Evolutionary conservation across 163 green algal genomes (phyloP).

Genomic region (Volvox carteri): DNA sequence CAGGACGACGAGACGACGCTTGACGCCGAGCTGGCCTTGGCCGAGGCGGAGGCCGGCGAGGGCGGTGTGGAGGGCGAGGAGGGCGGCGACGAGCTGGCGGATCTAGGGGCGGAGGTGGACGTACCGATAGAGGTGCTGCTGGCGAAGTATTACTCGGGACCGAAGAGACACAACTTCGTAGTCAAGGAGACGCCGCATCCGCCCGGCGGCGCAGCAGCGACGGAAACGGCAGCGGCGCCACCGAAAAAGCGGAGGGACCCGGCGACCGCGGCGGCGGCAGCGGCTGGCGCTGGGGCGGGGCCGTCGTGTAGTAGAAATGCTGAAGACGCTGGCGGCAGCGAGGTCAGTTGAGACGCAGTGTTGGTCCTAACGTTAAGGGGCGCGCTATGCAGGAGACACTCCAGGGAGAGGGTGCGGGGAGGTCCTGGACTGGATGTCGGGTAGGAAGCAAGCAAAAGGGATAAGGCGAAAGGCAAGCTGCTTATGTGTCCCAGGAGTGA

Average conservation of each 20-base stretch:
- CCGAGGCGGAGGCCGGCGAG: constrained; percentile 50
- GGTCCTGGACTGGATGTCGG: no score
- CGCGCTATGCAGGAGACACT: no score
- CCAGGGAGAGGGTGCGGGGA: no score
- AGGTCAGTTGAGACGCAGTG: no score
- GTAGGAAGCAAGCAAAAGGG: no score
- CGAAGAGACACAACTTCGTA: constrained; percentile 44
- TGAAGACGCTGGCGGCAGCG: neutral
- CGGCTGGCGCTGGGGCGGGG: neutral
- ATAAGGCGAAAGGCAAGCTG: no score
- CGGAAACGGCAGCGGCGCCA: neutral
- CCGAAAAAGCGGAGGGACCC: neutral
- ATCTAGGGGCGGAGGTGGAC: constrained; percentile 86
- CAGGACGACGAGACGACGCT: constrained; percentile 88
- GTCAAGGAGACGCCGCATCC: constrained; percentile 1
- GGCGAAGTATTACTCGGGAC: constrained; percentile 65
- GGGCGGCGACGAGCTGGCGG: constrained; percentile 67
- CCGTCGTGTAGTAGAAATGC: neutral
- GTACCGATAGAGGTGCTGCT: constrained; percentile 89
- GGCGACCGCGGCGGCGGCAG: neutral
- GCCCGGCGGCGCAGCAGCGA: neutral
- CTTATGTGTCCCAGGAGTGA: no score
- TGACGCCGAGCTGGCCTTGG: constrained; percentile 76
- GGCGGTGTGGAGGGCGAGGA: constrained; percentile 38
- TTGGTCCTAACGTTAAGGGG: no score